Base-by-base conservation (phyloP, 345 rosid species). In the Laguncularia racemosa region DNA sequence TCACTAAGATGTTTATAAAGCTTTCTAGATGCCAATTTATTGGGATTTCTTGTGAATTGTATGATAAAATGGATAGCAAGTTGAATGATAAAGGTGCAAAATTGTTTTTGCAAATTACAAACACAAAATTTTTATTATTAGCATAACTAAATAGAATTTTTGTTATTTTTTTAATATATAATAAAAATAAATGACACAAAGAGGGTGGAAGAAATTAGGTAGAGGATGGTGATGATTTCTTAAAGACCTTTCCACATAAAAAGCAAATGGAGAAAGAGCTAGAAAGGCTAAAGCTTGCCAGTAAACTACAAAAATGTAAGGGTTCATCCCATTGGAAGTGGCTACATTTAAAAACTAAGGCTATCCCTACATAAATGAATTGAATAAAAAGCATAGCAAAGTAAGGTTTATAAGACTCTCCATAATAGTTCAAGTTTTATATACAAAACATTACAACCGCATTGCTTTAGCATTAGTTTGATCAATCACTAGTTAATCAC, bases 331-430 rank as follows among this genome's bases (percentile, higher is more conserved):
- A 18, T 69, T 62, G 54, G 85, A 59, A 26, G 85, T 79, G 4
- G 96, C 86, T 3, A 81, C 82, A n/a, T 64, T 88, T 91, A n/a
- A 96, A 82, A 67, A 91, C 71, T 57, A 91, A 59, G 58, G 91
- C 84, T 91, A 88, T 80, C 57, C 91, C 95, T 67, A 96, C 88
- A 60, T 81, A 91, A 0, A 77, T 49, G 56, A 71, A 71, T 44
- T 91, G 91, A 10, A 85, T 67, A 11, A 79, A 68, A 20, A 85
- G 52, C 89, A 91, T 72, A 50, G 80, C 86, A 16, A 84, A 70
- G 46, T 76, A 77, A 26, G 84, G 81, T 64, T 77, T 91, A 61
- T 78, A 26, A 26, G 60, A 54, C 13, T 67, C 62, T 50, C 43
- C 63, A 59, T 48, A 15, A 12, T 50, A 13, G n/a, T 17, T 13